A percentile compares a stretch with the other conserved stretches of the same genome.
Evolutionary conservation across 148 eudicot genomes (phyloP).

Genomic region (Fagopyrum tataricum): DNA sequence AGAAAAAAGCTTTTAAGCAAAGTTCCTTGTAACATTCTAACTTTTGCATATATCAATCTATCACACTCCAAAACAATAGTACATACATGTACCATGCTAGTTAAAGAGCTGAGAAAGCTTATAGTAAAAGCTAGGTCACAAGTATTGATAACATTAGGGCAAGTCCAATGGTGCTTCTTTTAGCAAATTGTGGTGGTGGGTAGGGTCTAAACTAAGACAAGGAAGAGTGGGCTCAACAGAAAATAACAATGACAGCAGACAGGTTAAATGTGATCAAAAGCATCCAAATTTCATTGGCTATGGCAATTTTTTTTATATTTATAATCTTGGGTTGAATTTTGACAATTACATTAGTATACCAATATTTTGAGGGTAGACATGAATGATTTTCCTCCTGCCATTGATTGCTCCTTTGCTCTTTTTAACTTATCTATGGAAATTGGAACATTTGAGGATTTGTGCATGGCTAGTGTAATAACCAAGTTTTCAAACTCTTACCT

Average conservation of each 20-base stretch:
- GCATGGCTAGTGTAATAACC: conserved; percentile 11
- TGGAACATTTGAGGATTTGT: conserved; percentile 6
- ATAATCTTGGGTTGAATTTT: conserved; percentile 6
- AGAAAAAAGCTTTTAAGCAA: too few relatives aligned
- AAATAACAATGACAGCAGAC: conserved; percentile 13
- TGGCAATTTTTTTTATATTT: neutral
- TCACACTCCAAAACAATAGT: neutral
- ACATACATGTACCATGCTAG: neutral
- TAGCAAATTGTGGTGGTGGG: conserved; percentile 5
- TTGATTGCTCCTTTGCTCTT: conserved; percentile 9
- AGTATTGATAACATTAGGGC: neutral
- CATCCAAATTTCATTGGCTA: conserved; percentile 3
- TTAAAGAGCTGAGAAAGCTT: neutral
- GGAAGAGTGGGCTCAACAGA: conserved; percentile 12
- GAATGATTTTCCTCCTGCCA: conserved; percentile 3
- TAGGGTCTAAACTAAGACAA: conserved; percentile 13
- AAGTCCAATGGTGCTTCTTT: conserved; percentile 6
- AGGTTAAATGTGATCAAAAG: conserved; percentile 1
- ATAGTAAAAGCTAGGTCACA: neutral
- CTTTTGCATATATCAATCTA: neutral
- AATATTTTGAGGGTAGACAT: neutral
- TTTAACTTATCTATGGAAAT: conserved; percentile 3
- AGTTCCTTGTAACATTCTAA: neutral
- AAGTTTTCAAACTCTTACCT: neutral
- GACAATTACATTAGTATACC: neutral